phyloP scores from a whole-genome alignment of 129 eudicot species.

The Helianthus tuberosus region DNA sequence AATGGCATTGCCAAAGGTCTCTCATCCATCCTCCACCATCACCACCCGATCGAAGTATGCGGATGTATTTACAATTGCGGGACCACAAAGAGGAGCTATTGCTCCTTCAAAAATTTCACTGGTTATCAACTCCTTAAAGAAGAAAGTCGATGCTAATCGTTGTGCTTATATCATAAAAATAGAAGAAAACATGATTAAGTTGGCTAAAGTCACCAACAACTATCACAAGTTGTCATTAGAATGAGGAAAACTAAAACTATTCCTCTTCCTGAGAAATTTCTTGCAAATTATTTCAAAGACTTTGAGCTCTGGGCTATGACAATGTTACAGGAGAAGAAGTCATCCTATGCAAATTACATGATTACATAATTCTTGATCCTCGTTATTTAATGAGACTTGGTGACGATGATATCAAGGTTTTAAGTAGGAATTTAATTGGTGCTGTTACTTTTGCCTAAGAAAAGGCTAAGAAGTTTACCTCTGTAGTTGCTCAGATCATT shows the following conservation, averaged over 20 bases:
- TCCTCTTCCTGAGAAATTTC: no score
- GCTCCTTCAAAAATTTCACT: slow-evolving; percentile 48
- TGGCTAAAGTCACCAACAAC: slow-evolving; percentile 62
- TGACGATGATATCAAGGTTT: no score
- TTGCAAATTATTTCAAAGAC: no score
- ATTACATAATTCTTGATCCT: no score
- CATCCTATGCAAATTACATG: no score
- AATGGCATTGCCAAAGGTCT: slow-evolving; percentile 59
- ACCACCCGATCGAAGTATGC: slow-evolving; percentile 50
- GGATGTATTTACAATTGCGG: slow-evolving; percentile 33
- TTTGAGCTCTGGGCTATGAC: no score
- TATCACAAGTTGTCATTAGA: slow-evolving; percentile 58
- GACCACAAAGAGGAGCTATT: slow-evolving; percentile 31
- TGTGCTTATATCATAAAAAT: slow-evolving; percentile 58
- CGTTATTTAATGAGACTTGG: no score
- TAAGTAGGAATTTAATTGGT: no score
- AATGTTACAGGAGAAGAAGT: no score
- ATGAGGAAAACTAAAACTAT: slow-evolving; percentile 41
- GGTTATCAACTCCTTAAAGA: slow-evolving; percentile 70
- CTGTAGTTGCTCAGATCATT: no score
- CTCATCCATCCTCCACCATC: slow-evolving; percentile 41
- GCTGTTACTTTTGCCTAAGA: no score
- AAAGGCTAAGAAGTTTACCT: no score
- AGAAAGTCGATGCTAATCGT: slow-evolving; percentile 71
- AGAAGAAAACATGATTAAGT: slow-evolving; percentile 68